Conservation (phyloP, 305 asterid genomes). For the Fraxinus velutina region DNA sequence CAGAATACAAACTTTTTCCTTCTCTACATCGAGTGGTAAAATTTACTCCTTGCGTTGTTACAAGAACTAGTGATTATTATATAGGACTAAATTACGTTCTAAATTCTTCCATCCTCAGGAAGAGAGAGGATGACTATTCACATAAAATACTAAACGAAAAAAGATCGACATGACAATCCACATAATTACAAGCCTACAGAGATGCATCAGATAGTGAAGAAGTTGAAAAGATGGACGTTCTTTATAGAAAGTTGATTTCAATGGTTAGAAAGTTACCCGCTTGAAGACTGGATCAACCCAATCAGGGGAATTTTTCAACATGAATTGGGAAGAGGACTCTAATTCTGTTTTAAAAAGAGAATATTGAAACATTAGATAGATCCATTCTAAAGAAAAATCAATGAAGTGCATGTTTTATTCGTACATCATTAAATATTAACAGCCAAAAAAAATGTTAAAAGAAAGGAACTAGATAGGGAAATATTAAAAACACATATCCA, state of each 20-base stretch:
- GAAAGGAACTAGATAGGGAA: background rate
- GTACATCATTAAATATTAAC: background rate
- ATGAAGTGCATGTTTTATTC: background rate
- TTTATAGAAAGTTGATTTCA: background rate
- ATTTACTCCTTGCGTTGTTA: background rate
- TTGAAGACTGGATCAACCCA: constrained; percentile 36
- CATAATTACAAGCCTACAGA: background rate
- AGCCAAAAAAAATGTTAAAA: background rate
- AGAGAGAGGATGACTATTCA: background rate
- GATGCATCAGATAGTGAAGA: constrained; percentile 2
- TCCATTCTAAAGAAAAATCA: background rate
- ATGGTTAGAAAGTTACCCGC: constrained; percentile 26
- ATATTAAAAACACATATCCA: background rate
- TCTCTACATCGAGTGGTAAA: background rate
- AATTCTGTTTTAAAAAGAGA: constrained; percentile 19
- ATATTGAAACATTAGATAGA: background rate
- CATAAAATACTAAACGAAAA: background rate
- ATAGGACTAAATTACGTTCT: background rate
- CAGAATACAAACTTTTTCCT: background rate
- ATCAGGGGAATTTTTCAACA: constrained; percentile 25
- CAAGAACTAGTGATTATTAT: background rate
- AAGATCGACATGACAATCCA: background rate
- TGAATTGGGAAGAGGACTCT: constrained; percentile 32
- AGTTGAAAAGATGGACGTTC: background rate
- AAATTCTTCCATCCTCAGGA: constrained; percentile 7